Base-by-base conservation (phyloP, 306 rosid species). In the Abrus pulchellus region DNA sequence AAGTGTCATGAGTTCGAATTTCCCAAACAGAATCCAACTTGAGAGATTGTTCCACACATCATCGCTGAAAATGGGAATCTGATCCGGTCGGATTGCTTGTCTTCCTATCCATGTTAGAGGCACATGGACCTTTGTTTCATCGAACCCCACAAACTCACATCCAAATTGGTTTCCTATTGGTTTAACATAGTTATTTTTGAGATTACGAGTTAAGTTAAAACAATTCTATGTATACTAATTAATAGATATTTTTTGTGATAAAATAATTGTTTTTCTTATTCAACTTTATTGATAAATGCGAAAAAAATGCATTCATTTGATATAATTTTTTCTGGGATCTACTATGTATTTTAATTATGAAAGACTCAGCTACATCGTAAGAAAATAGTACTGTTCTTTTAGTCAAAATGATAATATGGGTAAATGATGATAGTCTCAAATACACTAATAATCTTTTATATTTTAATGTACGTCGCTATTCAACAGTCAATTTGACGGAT, bases 61-160 rank as follows among this genome's bases (percentile, higher is more conserved):
- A 3, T 7, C 47, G 40, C 53, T 55, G 40, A 54, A 68, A 78
- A 55, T 55, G 30, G 43, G 7, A 40, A 53, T 50, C 13, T 43
- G 47, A 32, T 62, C 2, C 40, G 40, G 40, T 36, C 20, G 52
- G 44, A 47, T 13, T 71, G 63, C 44, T 27, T 66, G 36, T 28
- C 78, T 20, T 29, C n/a, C 67, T 30, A 9, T 30, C 7, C 72
- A 68, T 68, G 82, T 68, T 67, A 29, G 54, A 4, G 67, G 75
- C 85, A 81, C 85, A 81, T 81, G 76, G 75, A 56, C 12, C 40
- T 33, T 64, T 11, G 63, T 1, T n/a, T 56, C 41, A 49, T 5
- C 45, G 7, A 68, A 38, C 82, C 63, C 72, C 64, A 48, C 83
- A 47, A 47, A 44, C 30, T 9, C 34, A 63, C 63, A 54, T 59